Evolutionary conservation across 371 early-diverging fungal species (phyloP).

Genomic region (Rhizomucor miehei): DNA sequence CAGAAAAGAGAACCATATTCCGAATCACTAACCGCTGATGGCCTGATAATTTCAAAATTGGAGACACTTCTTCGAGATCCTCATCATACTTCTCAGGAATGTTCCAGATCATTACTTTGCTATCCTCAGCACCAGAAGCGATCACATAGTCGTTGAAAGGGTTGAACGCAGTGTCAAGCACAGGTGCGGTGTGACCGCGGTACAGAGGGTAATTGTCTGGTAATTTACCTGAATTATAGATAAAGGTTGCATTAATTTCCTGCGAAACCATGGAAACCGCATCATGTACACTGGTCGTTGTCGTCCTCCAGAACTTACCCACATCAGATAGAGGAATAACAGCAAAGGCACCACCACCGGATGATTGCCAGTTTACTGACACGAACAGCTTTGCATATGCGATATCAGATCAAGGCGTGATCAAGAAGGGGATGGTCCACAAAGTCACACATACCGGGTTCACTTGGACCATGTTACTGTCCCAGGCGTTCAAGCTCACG

Average conservation of each 20-base stretch:
- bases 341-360: constrained; percentile 97
- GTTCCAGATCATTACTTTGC: constrained; percentile 94
- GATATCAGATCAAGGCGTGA: neutral
- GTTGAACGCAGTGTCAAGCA: constrained; percentile 96
- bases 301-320: constrained; percentile 52
- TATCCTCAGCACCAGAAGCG: constrained; percentile 92
- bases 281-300: neutral
- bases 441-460: constrained; percentile 73
- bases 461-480: constrained; percentile 92
- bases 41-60: constrained; percentile 62
- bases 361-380: constrained; percentile 93
- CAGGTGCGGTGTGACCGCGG: constrained; percentile 91
- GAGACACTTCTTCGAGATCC: constrained; percentile 55
- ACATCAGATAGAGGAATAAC: constrained; percentile 81
- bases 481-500: constrained; percentile 92
- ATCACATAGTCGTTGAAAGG: constrained; percentile 95
- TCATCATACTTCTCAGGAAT: constrained; percentile 83
- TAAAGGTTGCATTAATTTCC: neutral
- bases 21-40: constrained; percentile 53
- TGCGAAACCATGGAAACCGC: neutral
- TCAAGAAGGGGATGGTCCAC: neutral
- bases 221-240: constrained; percentile 63
- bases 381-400: constrained; percentile 64
- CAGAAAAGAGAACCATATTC: neutral
- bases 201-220: constrained; percentile 84